Evolutionary conservation across 208 protist genomes (phyloP), one percentile per base, ranked within the genome.

Genomic region (Trypanosoma platydactyli): DNA sequence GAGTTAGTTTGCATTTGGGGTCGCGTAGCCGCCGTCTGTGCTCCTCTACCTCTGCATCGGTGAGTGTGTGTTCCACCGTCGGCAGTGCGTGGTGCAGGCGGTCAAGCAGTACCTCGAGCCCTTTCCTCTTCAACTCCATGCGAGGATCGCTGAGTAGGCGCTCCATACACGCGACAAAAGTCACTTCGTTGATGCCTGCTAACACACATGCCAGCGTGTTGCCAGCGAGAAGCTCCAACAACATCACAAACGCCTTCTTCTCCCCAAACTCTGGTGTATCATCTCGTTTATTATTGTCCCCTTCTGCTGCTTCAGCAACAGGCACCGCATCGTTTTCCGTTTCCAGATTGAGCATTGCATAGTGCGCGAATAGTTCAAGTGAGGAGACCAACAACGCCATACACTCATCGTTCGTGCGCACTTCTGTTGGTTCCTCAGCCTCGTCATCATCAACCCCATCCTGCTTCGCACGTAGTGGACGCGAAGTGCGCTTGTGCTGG

Each of bases 181-280:
- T 95, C 4, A 83, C 71, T 66, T 95, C 90, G 64, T 95, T 94
- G 75, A 95, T 95, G 51, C 90, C 88, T 1, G 90, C 86, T 48
- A 95, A 79, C 54, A 95, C 87, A 63, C 90, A 95, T 6, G 87
- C 90, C n/a, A 95, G 82, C 24, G 90, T 89, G 69, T 95, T 95
- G 63, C 87, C 90, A 22, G 86, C 73, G 27, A 95, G 84, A 57
- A 95, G 76, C 78, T 95, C 84, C 57, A 95, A 73, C 55, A 95
- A 66, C 71, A 92, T 86, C 15, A 77, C 79, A 77, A 92, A 95
- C 3, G 82, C 66, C 79, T 91, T 91, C 16, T 77, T 77, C 56
- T 95, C 85, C 5, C 77, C 71, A 51, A 59, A 69, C 24, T 55
- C 35, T 16, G 15, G 46, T 30, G 30, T 24, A n/a, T 56, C 71